Conservation (phyloP, 2,329 filamentous ascomycete genomes). For the Capronia epimyces region DNA sequence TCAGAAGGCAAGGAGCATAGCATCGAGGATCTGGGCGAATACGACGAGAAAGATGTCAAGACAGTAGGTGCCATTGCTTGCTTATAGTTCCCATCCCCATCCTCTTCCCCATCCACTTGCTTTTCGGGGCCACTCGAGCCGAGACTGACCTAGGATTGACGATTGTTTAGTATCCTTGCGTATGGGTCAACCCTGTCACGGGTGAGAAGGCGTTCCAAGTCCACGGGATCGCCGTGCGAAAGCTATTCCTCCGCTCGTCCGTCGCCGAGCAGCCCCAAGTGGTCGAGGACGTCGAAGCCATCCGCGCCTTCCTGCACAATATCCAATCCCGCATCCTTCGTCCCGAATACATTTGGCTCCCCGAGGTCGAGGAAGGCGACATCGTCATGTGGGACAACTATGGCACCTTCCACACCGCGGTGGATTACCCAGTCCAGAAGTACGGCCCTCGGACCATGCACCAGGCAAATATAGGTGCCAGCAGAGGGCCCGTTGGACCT, state of each 20-base stretch:
- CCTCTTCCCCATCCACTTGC: background rate
- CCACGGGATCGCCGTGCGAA: conserved; percentile 39
- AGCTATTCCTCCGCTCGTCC: conserved; percentile 37
- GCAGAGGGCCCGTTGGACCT: conserved; percentile 30
- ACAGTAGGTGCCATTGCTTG: conserved; percentile 14
- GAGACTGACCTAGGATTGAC: background rate
- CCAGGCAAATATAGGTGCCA: conserved; percentile 43
- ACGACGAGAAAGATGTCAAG: conserved; percentile 37
- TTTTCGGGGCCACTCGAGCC: background rate
- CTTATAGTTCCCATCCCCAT: background rate
- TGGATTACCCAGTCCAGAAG: conserved; percentile 40
- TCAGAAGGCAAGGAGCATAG: conserved; percentile 38
- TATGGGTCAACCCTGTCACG: conserved; percentile 43
- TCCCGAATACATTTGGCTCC: conserved; percentile 42
- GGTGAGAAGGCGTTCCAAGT: conserved; percentile 43
- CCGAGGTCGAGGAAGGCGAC: conserved; percentile 41
- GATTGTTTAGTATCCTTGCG: conserved; percentile 40
- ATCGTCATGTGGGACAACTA: conserved; percentile 45
- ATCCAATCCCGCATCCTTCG: conserved; percentile 40
- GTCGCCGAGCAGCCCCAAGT: conserved; percentile 34
- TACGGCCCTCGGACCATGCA: conserved; percentile 43
- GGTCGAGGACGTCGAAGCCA: conserved; percentile 38
- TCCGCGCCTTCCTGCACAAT: conserved; percentile 35
- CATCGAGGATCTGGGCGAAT: conserved; percentile 37
- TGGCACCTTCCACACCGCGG: conserved; percentile 40